Conservation (phyloP, 768 basidiomycete species). For the Lactarius akahatsu region DNA sequence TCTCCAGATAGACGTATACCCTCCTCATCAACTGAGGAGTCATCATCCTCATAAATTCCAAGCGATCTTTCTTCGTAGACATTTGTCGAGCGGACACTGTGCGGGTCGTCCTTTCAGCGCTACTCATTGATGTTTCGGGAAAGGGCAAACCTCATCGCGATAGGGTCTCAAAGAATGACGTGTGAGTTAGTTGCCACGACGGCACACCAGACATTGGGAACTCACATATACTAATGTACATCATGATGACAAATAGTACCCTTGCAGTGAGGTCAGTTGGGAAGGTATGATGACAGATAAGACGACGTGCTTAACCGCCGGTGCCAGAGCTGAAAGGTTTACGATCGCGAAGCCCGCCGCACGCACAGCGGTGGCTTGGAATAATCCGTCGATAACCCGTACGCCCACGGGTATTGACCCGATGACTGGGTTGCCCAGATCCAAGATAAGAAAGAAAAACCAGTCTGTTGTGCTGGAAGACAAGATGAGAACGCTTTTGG, state of each 20-base stretch:
- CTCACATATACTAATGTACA: conserved; percentile 85
- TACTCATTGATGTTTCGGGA: background rate
- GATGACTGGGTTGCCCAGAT: conserved; percentile 75
- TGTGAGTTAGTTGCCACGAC: conserved; percentile 15
- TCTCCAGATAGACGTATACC: conserved; percentile 44
- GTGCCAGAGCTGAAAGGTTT: conserved; percentile 68
- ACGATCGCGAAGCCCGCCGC: conserved; percentile 88
- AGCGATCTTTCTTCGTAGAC: conserved; percentile 94
- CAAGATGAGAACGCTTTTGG: background rate
- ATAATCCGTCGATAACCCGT: conserved; percentile 68
- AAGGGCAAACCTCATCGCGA: conserved; percentile 66
- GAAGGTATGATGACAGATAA: conserved; percentile 1
- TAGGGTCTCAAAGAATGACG: conserved; percentile 53
- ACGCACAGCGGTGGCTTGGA: conserved; percentile 81
- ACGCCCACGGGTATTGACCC: conserved; percentile 66
- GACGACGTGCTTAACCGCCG: conserved; percentile 76
- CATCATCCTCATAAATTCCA: conserved; percentile 69
- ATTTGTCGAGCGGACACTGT: conserved; percentile 85
- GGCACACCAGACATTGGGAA: conserved; percentile 30
- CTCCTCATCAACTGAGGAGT: conserved; percentile 36
- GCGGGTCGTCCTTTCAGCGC: background rate
- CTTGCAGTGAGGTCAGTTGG: conserved; percentile 40
- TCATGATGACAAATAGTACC: conserved; percentile 89
- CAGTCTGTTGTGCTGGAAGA: conserved; percentile 70
- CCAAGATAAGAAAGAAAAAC: conserved; percentile 85